Base-by-base conservation (phyloP, 2,329 filamentous ascomycete genomes). In the Pyrenochaeta sp. region DNA sequence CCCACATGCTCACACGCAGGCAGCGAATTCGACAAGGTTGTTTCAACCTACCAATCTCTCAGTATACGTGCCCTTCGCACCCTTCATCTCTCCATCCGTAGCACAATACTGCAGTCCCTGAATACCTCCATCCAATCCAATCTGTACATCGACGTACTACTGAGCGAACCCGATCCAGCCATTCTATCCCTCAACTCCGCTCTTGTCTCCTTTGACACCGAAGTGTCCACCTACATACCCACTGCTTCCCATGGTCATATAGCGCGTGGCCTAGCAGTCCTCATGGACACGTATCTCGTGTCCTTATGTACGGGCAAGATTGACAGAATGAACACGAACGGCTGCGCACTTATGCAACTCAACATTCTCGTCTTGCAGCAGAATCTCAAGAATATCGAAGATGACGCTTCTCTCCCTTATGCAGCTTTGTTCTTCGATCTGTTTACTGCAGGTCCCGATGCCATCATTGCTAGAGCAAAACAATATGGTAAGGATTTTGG, bases 331-430 rank as follows among this genome's bases (percentile, higher is more conserved):
- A 97, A 99, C 74, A 80, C 78, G 32, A 86, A 90, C 65, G 95
- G 95, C 36, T 91, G 89, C 54, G 87, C 88, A n/a, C 86, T 92
- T 32, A 92, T 99, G 86, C 89, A 92, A 73, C 86, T 98, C 68
- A 97, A 99, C 73, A 92, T 97, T 43, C 83, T 97, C 20, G 95
- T 99, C 35, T 81, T 99, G 45, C 94, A 98, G 77, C 95, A 99
- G 73, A 97, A 97, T 68, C 85, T 99, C 49, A 97, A 97, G 79
- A 96, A 96, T 63, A 88, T 99, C 47, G 92, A 95, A 75, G 82
- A 85, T 1, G 84, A 84, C 7, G 88, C 90, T 2, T 82, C 85
- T 51, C 80, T 94, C 23, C 81, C 82, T 3, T 79, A 85, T 31
- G 85, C 88, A 1, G 83, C 85, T 17, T 82, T 85, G 53, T 94